A percentile compares a stretch with the other conserved stretches of the same genome.
Conservation (phyloP, 2,329 filamentous ascomycete genomes). For the Aspergillus bombycis region DNA sequence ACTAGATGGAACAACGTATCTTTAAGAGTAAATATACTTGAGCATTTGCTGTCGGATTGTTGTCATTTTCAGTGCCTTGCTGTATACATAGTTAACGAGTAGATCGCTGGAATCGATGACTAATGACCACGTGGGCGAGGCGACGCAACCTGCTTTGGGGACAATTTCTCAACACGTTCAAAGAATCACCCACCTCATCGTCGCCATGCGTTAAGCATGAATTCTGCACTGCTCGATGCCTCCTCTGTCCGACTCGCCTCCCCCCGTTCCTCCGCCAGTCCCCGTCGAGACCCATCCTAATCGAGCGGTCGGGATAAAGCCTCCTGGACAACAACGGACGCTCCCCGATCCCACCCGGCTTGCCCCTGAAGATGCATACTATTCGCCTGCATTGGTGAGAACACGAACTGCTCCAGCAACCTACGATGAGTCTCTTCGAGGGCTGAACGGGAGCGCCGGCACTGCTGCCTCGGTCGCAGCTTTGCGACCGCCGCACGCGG, state of each 20-base stretch:
- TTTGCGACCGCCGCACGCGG: slow-evolving; percentile 44
- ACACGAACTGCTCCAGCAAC: slow-evolving; percentile 44
- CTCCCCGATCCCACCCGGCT: slow-evolving; percentile 68
- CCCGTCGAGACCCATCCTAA: slow-evolving; percentile 52
- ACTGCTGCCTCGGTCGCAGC: slow-evolving; percentile 46
- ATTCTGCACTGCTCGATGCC: slow-evolving; percentile 35
- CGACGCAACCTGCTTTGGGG: not conserved
- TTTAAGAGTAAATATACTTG: not conserved
- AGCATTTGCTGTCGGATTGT: not conserved
- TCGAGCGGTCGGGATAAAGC: slow-evolving; percentile 40
- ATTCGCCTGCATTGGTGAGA: slow-evolving; percentile 63
- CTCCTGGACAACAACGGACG: slow-evolving; percentile 39
- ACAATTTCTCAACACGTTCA: not conserved
- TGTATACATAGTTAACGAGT: not conserved
- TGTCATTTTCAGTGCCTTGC: not conserved
- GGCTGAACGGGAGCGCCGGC: slow-evolving; percentile 45
- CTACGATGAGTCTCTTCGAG: slow-evolving; percentile 39
- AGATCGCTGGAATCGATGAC: slow-evolving; percentile 1
- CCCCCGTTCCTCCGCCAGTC: slow-evolving; percentile 47
- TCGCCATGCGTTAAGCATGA: slow-evolving; percentile 35
- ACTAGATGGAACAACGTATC: not conserved
- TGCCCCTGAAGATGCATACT: slow-evolving; percentile 82
- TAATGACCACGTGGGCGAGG: slow-evolving; percentile 16
- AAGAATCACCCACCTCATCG: slow-evolving; percentile 2
- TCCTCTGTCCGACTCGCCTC: slow-evolving; percentile 36